Percentiles rank a stretch among this genome's conserved stretches.
Evolutionary conservation across 441 rosid genomes (phyloP).

Genomic region (Adansonia gregorii): DNA sequence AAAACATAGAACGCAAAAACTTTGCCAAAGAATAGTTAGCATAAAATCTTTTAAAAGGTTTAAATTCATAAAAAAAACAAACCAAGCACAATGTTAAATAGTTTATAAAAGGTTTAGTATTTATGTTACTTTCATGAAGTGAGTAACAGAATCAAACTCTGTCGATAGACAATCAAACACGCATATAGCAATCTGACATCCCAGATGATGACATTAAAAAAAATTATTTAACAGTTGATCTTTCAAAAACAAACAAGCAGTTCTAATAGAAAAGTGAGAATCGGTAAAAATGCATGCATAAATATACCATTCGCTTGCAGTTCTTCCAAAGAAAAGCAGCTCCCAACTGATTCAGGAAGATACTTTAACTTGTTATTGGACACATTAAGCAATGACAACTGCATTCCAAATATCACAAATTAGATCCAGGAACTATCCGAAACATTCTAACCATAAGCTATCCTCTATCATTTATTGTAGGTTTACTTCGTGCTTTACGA

Average conservation of each 20-base stretch:
- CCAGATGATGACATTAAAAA: neutral
- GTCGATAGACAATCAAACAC: neutral
- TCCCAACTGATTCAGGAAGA: slow-evolving; percentile 93
- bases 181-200: neutral
- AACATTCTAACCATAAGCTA: slow-evolving; percentile 17
- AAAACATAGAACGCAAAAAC: neutral
- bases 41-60: neutral
- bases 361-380: slow-evolving; percentile 85
- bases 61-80: neutral
- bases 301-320: slow-evolving; percentile 82
- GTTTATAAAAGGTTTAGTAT: neutral
- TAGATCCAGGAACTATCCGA: slow-evolving; percentile 24
- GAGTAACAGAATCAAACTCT: neutral
- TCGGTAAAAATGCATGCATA: neutral
- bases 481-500: neutral
- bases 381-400: slow-evolving; percentile 81
- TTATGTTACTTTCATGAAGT: neutral
- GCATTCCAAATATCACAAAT: slow-evolving; percentile 42
- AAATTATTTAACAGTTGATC: neutral
- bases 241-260: neutral
- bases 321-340: slow-evolving; percentile 94
- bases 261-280: neutral
- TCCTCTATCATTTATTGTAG: neutral
- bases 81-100: neutral
- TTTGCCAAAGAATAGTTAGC: neutral